Conservation (phyloP, 2,329 filamentous ascomycete genomes). For the Ceratocystis colombiana region DNA sequence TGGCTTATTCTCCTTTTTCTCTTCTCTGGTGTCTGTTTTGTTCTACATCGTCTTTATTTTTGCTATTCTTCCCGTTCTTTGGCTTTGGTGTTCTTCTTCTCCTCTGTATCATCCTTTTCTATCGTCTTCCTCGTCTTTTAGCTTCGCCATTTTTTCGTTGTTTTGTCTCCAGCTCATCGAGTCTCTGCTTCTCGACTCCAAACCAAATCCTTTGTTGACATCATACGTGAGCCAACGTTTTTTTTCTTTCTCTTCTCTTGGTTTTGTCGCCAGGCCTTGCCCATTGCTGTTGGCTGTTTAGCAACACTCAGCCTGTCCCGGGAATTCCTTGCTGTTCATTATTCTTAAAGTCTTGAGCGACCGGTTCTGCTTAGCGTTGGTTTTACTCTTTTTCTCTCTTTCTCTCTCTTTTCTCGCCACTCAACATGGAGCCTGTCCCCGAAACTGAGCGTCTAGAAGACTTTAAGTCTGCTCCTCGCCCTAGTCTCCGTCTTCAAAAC, state of each 20-base stretch:
- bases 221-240: slow-evolving; percentile 7
- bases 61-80: neutral
- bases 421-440: slow-evolving; percentile 54
- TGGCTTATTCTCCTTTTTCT: slow-evolving; percentile 7
- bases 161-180: too few relatives aligned
- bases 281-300: neutral
- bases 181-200: neutral
- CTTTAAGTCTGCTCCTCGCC: slow-evolving; percentile 49
- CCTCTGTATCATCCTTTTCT: neutral
- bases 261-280: neutral
- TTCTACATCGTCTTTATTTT: slow-evolving; percentile 6
- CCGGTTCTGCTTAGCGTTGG: slow-evolving; percentile 2
- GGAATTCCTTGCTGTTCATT: neutral
- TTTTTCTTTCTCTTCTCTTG: neutral
- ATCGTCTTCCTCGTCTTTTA: neutral
- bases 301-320: neutral
- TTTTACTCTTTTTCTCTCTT: slow-evolving; percentile 3
- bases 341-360: neutral
- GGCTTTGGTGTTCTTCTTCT: neutral
- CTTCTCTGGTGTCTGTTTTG: neutral
- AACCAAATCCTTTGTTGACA: neutral
- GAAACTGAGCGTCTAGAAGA: slow-evolving; percentile 60
- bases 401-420: slow-evolving; percentile 13
- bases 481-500: slow-evolving; percentile 43
- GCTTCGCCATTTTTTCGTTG: neutral